A percentile compares a stretch with the other conserved stretches of the same genome.
Conservation (phyloP, 257 asterid species). For the Primulina eburnea region DNA sequence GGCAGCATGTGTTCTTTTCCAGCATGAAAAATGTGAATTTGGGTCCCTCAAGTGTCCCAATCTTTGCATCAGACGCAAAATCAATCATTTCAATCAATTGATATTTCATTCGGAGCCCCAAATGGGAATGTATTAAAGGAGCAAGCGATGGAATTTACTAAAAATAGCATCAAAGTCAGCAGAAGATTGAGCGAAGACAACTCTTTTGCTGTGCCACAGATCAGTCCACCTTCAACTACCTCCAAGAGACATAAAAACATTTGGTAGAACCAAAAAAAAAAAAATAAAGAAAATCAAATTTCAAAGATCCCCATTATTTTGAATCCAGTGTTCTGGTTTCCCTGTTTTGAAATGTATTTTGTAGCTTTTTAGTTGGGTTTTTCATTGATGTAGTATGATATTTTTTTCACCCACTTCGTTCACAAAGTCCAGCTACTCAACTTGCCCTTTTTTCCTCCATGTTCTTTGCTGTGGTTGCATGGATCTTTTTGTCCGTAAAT, state of each 20-base stretch:
- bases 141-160: constrained; percentile 22
- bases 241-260: constrained; percentile 49
- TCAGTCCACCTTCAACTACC: constrained; percentile 43
- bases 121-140: constrained; percentile 23
- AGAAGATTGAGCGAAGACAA: constrained; percentile 56
- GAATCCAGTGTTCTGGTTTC: constrained; percentile 8
- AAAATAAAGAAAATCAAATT: neutral
- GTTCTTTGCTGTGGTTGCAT: constrained; percentile 23
- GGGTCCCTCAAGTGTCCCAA: constrained; percentile 68
- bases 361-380: constrained; percentile 3
- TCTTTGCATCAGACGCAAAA: constrained; percentile 23
- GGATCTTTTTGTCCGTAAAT: constrained; percentile 32
- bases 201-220: constrained; percentile 78
- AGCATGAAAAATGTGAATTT: constrained; percentile 41
- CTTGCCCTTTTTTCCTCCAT: neutral
- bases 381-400: constrained; percentile 3
- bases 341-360: neutral
- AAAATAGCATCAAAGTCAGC: constrained; percentile 31
- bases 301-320: neutral
- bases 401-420: constrained; percentile 6
- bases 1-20: constrained; percentile 30
- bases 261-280: constrained; percentile 31
- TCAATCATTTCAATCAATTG: constrained; percentile 20
- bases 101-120: constrained; percentile 37
- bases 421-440: constrained; percentile 2